A percentile compares a stretch with the other conserved stretches of the same genome.
Evolutionary conservation across 2,329 filamentous ascomycete genomes (phyloP).

Genomic region (Bipolaris zeicola): DNA sequence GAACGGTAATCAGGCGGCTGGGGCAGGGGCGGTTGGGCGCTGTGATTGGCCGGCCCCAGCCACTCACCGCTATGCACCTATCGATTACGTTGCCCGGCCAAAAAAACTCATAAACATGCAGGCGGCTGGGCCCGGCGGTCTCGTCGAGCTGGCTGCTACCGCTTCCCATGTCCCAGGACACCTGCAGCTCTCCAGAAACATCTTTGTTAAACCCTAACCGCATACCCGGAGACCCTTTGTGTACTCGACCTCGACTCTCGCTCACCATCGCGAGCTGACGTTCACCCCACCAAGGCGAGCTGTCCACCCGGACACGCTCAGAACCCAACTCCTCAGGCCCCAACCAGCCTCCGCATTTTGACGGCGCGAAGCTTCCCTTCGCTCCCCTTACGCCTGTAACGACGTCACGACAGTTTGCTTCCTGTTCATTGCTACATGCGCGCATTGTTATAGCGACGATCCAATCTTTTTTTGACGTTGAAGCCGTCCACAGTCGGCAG

Average conservation of each 20-base stretch:
- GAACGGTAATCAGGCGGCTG: constrained; percentile 19
- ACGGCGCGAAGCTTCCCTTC: constrained; percentile 19
- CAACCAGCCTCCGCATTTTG: constrained; percentile 28
- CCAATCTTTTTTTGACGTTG: constrained; percentile 12
- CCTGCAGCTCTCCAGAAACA: constrained; percentile 7
- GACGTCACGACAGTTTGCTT: constrained; percentile 38
- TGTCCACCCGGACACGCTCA: constrained; percentile 45
- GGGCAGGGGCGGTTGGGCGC: constrained; percentile 12
- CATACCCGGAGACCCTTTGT: constrained; percentile 9
- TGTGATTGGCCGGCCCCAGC: constrained; percentile 25
- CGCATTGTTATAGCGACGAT: constrained; percentile 15
- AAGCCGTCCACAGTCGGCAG: constrained; percentile 4
- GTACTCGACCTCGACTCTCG: constrained; percentile 20
- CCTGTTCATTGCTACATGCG: constrained; percentile 15
- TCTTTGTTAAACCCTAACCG: constrained; percentile 9
- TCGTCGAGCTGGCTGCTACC: constrained; percentile 33
- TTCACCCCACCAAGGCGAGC: constrained; percentile 29
- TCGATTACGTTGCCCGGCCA: constrained; percentile 36
- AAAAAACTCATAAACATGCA: constrained; percentile 25
- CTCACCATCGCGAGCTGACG: constrained; percentile 32
- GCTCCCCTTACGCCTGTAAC: constrained; percentile 33
- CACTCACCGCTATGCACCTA: constrained; percentile 30
- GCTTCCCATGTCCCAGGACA: constrained; percentile 26
- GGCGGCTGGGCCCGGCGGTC: constrained; percentile 22
- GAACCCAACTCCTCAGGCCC: constrained; percentile 20